Base-by-base conservation (phyloP, 2,329 filamentous ascomycete genomes). In the Graphilbum sp. region DNA sequence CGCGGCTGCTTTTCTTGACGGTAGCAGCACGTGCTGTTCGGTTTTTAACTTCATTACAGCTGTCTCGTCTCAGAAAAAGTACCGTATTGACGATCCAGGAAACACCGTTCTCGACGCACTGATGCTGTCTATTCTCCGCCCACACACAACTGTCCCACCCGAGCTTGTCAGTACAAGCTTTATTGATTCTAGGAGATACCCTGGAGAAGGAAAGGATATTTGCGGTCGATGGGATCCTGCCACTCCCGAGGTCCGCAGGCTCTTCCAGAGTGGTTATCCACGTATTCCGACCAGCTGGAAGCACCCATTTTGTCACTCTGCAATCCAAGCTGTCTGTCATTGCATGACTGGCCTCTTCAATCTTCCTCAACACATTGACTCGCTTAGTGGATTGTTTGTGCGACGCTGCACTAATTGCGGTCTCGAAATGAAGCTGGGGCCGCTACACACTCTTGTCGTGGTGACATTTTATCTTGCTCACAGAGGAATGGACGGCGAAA, bases 301-400 rank as follows among this genome's bases (percentile, higher is more conserved):
- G 20, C 43, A 45, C 13, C 20, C 39, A 13, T 43, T 45, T 18
- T 42, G 39, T 13, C 43, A 45, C 18, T 41, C 43, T 2, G 38
- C 41, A 11, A 37, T 17, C 2, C 43, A 45, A 18, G 41, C 39
- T n/a, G 27, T 45, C 1, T 38, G 33, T 25, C 43, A 43, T 27
- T 36, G 21, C 15, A 39, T 30, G 24, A 39, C 31, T 21, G 27
- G 29, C 25, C 15, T 6, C 3, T 13, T 17, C 15, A 18, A 32
- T 20, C 3, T 17, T 15, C 23, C n/a, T n/a, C n/a, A n/a, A n/a
- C n/a, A n/a, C n/a, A n/a, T 38, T 10, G 32, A 20, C 33, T n/a
- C 12, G 0, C 2, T 8, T 3, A 39, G 36, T 19, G 37, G 37
- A 5, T 13, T 42, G 11, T 42, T 42, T 12, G 5, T 37, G 24